These are phyloP conservation scores for Warburgia ugandensis DNA, from an alignment of 164 flowering plant species.

Conservation along the genomic window DNA sequence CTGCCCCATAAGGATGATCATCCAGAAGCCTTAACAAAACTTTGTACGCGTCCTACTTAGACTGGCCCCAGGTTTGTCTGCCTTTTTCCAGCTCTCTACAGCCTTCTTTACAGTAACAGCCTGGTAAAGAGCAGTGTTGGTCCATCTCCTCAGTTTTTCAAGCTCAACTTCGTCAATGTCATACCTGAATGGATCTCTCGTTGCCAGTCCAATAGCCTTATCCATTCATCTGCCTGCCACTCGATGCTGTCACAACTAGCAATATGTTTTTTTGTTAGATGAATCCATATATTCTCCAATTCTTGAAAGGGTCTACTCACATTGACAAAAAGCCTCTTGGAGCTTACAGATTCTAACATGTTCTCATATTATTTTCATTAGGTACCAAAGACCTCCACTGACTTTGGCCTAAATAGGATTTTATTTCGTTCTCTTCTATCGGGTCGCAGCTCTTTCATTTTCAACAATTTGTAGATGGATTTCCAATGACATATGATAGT, in stretches of 20 bases:
- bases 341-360: no score
- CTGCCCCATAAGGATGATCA: slow-evolving; percentile 31
- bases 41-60: slow-evolving; percentile 57
- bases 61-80: slow-evolving; percentile 20
- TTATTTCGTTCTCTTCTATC: no score
- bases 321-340: slow-evolving; percentile 59
- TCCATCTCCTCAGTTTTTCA: slow-evolving; percentile 76
- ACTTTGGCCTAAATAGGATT: no score
- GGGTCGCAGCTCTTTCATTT: no score
- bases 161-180: slow-evolving; percentile 69
- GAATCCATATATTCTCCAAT: slow-evolving; percentile 43
- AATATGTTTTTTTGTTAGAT: slow-evolving; percentile 57
- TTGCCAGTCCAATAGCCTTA: slow-evolving; percentile 75
- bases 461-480: no score
- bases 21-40: slow-evolving; percentile 62
- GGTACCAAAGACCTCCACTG: no score
- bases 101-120: slow-evolving; percentile 52
- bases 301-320: slow-evolving; percentile 52
- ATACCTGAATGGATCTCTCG: slow-evolving; percentile 71
- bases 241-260: slow-evolving; percentile 76
- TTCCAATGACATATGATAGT: no score
- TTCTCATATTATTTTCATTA: no score
- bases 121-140: slow-evolving; percentile 59
- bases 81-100: slow-evolving; percentile 44
- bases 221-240: slow-evolving; percentile 99